phyloP scores from a whole-genome alignment of 2,329 filamentous ascomycete species.

The Microdochium nivale region DNA sequence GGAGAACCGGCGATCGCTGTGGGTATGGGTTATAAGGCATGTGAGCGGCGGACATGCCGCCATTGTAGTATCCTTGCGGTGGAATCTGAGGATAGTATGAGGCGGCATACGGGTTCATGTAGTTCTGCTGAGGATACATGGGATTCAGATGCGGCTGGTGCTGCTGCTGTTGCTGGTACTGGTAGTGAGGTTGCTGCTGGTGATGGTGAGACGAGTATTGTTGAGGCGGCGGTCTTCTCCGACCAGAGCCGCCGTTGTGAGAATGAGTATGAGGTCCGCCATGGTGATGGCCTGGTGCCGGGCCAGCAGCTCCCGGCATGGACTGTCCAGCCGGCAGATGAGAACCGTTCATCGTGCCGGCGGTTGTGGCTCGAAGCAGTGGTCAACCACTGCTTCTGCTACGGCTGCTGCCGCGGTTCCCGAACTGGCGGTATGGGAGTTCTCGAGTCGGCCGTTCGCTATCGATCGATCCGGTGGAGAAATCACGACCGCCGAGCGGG shows the following conservation, averaged over 20 bases:
- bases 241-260: constrained; percentile 6
- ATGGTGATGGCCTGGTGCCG: background rate
- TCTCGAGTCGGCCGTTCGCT: background rate
- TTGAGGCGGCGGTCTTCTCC: constrained; percentile 27
- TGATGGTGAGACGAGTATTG: constrained; percentile 15
- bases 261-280: background rate
- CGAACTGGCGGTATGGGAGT: background rate
- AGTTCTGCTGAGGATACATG: constrained; percentile 36
- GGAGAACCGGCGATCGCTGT: constrained; percentile 31
- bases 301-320: constrained; percentile 1
- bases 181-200: constrained; percentile 10
- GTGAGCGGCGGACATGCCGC: constrained; percentile 32
- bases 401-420: background rate
- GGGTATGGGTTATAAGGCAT: constrained; percentile 34
- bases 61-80: constrained; percentile 46
- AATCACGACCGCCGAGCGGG: background rate
- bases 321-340: constrained; percentile 1
- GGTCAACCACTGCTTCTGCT: background rate
- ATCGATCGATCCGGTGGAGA: background rate
- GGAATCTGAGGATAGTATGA: constrained; percentile 47
- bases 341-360: constrained; percentile 1
- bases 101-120: constrained; percentile 40
- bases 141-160: constrained; percentile 14
- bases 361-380: constrained; percentile 1
- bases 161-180: constrained; percentile 13